Conservation (phyloP, 169 alveolate species). For the Amoebophrya sp. region DNA sequence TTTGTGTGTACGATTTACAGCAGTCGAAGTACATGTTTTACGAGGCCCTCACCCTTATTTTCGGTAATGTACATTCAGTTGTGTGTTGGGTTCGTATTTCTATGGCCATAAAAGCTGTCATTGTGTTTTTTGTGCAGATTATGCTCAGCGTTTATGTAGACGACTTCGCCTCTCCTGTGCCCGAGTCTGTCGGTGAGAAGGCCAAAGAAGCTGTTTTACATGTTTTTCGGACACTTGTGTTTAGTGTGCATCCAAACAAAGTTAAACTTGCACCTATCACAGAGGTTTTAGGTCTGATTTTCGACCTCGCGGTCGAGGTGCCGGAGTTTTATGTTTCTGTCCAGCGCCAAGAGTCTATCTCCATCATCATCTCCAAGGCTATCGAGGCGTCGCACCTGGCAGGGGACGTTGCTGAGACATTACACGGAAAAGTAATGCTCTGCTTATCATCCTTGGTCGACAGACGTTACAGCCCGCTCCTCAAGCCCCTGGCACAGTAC, state of each 20-base stretch:
- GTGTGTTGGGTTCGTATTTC: not conserved
- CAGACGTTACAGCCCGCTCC: not conserved
- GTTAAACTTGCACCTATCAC: not conserved
- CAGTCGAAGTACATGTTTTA: not conserved
- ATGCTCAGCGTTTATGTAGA: not conserved
- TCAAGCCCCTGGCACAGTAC: not conserved
- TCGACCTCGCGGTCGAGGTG: not conserved
- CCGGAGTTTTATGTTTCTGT: not conserved
- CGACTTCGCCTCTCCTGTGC: not conserved
- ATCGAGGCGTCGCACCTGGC: not conserved
- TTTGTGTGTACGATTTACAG: not conserved
- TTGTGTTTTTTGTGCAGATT: not conserved
- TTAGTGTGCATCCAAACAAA: not conserved
- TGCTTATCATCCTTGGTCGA: not conserved
- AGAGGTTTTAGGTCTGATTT: not conserved
- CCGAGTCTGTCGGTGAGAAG: not conserved
- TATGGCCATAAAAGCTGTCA: not conserved
- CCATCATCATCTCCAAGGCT: not conserved
- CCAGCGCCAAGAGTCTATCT: not conserved
- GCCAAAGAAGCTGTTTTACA: not conserved
- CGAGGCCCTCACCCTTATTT: not conserved
- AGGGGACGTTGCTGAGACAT: not conserved
- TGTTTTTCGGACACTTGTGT: not conserved
- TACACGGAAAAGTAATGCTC: not conserved
- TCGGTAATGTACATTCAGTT: not conserved